Percentiles rank a stretch among this genome's conserved stretches.
Conservation (phyloP, 805 yeast genomes). For the Yarrowia sp. region DNA sequence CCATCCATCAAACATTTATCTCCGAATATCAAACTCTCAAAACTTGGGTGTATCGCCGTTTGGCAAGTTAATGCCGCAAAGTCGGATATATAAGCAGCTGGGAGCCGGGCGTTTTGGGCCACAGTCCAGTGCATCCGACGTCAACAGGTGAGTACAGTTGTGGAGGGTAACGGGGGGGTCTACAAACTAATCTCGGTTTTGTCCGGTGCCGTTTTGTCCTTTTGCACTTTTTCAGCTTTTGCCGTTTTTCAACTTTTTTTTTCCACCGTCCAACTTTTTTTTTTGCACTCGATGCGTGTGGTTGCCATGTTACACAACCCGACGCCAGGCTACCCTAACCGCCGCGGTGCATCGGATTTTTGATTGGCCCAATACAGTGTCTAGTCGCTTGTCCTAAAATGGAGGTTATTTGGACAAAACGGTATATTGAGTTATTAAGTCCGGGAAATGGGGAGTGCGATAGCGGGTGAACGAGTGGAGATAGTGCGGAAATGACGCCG, state of each 20-base stretch:
- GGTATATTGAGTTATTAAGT: constrained; percentile 34
- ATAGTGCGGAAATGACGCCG: neutral
- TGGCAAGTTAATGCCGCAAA: constrained; percentile 15
- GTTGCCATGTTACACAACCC: constrained; percentile 18
- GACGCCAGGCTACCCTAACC: constrained; percentile 7
- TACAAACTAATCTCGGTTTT: neutral
- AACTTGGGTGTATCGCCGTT: neutral
- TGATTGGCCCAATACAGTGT: constrained; percentile 35
- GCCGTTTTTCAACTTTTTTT: neutral
- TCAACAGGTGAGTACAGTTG: constrained; percentile 28
- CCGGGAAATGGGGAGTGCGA: constrained; percentile 13
- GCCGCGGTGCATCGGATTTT: neutral
- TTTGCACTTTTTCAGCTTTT: neutral
- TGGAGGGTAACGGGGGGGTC: constrained; percentile 2
- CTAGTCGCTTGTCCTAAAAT: constrained; percentile 38
- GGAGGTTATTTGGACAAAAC: constrained; percentile 33
- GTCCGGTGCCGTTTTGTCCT: neutral
- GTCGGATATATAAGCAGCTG: constrained; percentile 25
- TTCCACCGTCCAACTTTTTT: neutral
- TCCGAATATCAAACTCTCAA: no score
- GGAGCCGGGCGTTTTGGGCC: no score
- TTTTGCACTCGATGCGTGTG: neutral
- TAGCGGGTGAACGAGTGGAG: neutral
- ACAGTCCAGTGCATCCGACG: neutral
- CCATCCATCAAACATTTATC: no score